These are phyloP conservation scores for Phycomyces blakesleeanus DNA, from an alignment of 192 early-diverging fungal genomes.

Conservation along the genomic window DNA sequence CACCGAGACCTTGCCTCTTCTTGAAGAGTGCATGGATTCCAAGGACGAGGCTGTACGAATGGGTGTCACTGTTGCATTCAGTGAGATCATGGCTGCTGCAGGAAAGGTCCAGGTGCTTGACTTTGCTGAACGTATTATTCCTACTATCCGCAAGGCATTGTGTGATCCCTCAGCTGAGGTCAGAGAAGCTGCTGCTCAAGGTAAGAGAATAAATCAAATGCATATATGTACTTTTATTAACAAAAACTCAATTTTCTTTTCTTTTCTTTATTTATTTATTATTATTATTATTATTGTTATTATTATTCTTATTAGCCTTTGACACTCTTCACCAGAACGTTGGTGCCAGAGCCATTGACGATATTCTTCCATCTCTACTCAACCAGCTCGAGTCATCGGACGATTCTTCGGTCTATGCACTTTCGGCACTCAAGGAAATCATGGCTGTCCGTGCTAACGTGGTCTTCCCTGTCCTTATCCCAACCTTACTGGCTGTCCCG, in stretches of 20 bases:
- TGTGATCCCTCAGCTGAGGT: constrained; percentile 82
- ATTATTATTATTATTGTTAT: no score
- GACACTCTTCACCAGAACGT: constrained; percentile 89
- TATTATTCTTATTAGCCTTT: no score
- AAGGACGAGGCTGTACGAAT: constrained; percentile 69
- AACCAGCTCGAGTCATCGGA: constrained; percentile 63
- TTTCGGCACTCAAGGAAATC: constrained; percentile 95
- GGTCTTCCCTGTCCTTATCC: constrained; percentile 98
- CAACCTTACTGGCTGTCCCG: constrained; percentile 84
- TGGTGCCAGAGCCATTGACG: constrained; percentile 91
- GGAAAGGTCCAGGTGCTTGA: constrained; percentile 77
- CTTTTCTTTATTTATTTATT: not conserved
- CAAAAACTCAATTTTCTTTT: constrained; percentile 8
- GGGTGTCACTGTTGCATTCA: constrained; percentile 90
- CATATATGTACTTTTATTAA: not conserved
- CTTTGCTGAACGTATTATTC: constrained; percentile 81
- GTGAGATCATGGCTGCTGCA: constrained; percentile 86
- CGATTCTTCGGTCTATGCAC: constrained; percentile 64
- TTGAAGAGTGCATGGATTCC: constrained; percentile 76
- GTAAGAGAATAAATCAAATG: constrained; percentile 13
- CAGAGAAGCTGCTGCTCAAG: constrained; percentile 88
- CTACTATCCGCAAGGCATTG: constrained; percentile 79
- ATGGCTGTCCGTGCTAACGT: constrained; percentile 96
- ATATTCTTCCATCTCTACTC: constrained; percentile 86
- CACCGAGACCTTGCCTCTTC: constrained; percentile 84